A percentile compares a stretch with the other conserved stretches of the same genome.
Evolutionary conservation across 139 green algal genomes (phyloP).

Genomic region (Diplosphaera chodatii): DNA sequence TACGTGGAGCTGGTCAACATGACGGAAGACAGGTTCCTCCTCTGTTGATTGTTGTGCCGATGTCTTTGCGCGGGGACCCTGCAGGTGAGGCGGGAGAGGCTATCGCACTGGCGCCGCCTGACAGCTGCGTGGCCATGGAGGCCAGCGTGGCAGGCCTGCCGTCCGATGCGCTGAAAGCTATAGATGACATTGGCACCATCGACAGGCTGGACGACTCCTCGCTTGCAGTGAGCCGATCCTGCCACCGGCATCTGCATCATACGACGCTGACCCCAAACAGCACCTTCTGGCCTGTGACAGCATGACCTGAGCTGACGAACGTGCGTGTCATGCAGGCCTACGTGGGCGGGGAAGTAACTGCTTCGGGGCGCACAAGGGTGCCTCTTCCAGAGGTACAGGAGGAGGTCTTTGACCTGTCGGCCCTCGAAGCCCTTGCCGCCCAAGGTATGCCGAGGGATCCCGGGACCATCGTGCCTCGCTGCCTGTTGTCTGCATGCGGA

Average conservation of each 20-base stretch:
- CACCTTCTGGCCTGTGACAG: no score
- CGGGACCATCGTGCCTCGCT: no score
- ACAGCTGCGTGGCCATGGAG: conserved; percentile 17
- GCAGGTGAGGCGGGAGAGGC: conserved; percentile 7
- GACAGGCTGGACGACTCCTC: not conserved
- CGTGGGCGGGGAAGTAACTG: not conserved
- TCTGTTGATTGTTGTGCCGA: no score
- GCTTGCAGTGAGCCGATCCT: not conserved
- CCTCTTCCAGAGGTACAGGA: not conserved
- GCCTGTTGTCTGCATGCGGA: no score
- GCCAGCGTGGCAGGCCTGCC: conserved; percentile 1
- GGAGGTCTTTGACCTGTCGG: not conserved
- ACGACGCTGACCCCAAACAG: no score
- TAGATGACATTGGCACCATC: not conserved
- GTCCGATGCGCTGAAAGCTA: not conserved
- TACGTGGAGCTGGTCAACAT: no score
- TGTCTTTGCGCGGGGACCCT: no score
- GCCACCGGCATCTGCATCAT: no score
- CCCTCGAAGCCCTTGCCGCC: not conserved
- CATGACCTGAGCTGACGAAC: no score
- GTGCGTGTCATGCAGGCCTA: not conserved
- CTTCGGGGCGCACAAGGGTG: not conserved
- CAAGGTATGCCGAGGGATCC: no score
- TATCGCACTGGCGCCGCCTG: conserved; percentile 9
- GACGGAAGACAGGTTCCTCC: no score